A percentile compares a stretch with the other conserved stretches of the same genome.
These are phyloP conservation scores for Pseudocercospora cruenta DNA, from an alignment of 2,329 filamentous ascomycete species.

Conservation along the genomic window DNA sequence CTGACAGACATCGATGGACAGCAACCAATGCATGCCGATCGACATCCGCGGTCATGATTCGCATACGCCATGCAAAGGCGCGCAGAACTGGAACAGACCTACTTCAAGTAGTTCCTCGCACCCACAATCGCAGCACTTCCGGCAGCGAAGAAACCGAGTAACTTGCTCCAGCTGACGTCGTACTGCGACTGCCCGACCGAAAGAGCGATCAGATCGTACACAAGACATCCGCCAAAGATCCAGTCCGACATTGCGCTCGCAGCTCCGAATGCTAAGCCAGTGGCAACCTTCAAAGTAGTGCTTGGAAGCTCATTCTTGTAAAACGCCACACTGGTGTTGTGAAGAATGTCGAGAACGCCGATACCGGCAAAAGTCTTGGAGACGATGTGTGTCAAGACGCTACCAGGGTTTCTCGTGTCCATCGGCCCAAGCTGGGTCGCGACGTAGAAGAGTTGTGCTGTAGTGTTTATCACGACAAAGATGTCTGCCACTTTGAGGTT, in stretches of 20 bases:
- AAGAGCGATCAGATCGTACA: slow-evolving; percentile 61
- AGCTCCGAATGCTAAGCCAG: slow-evolving; percentile 58
- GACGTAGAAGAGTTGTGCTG: slow-evolving; percentile 60
- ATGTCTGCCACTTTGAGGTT: slow-evolving; percentile 56
- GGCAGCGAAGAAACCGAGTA: slow-evolving; percentile 57
- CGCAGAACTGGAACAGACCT: slow-evolving; percentile 37
- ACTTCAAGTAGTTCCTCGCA: slow-evolving; percentile 57
- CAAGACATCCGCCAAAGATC: slow-evolving; percentile 63
- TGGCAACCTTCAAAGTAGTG: slow-evolving; percentile 54
- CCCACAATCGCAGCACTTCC: slow-evolving; percentile 58
- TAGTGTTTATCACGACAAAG: slow-evolving; percentile 61
- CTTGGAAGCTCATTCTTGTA: slow-evolving; percentile 54
- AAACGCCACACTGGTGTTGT: slow-evolving; percentile 62
- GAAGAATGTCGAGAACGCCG: slow-evolving; percentile 61
- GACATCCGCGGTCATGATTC: too few species aligned
- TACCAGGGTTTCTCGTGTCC: slow-evolving; percentile 52
- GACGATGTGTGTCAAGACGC: slow-evolving; percentile 62
- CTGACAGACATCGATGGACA: not conserved
- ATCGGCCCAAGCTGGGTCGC: slow-evolving; percentile 53
- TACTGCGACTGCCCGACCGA: slow-evolving; percentile 58
- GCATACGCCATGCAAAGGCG: not conserved
- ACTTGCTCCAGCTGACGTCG: slow-evolving; percentile 52
- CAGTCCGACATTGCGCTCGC: slow-evolving; percentile 58
- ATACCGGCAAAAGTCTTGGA: slow-evolving; percentile 65
- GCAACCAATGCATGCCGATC: not conserved